phyloP scores from a whole-genome alignment of 2,329 filamentous ascomycete species.

The Hirsutella thompsonii region DNA sequence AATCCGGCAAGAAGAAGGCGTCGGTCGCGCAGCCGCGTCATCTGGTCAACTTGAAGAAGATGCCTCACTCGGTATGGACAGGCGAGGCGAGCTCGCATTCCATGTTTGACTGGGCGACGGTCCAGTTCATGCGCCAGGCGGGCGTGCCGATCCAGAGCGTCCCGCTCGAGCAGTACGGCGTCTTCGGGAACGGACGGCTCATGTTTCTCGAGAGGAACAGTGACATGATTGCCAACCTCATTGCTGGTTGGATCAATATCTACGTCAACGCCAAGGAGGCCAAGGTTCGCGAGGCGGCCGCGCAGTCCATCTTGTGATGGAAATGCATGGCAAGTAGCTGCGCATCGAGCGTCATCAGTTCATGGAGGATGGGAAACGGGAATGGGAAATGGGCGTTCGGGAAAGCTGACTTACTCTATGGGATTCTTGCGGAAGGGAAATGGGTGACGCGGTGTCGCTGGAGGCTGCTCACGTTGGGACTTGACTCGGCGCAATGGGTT shows the following conservation, averaged over 20 bases:
- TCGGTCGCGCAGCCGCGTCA: slow-evolving; percentile 13
- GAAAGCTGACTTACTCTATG: too few relatives aligned
- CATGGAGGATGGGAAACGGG: too few relatives aligned
- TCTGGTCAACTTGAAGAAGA: slow-evolving; percentile 31
- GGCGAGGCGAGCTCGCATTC: slow-evolving; percentile 40
- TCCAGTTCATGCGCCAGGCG: slow-evolving; percentile 37
- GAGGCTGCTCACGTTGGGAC: too few relatives aligned
- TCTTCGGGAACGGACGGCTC: slow-evolving; percentile 43
- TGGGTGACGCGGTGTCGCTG: too few relatives aligned
- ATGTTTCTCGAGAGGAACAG: slow-evolving; percentile 42
- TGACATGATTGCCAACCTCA: slow-evolving; percentile 22
- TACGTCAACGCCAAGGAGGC: too few relatives aligned
- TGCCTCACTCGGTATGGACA: slow-evolving; percentile 37
- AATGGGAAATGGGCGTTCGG: too few relatives aligned
- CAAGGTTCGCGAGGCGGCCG: too few relatives aligned
- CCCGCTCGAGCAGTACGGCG: slow-evolving; percentile 26
- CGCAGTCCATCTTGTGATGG: too few relatives aligned
- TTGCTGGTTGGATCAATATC: slow-evolving; percentile 22
- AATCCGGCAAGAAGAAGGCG: background rate
- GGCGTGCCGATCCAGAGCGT: slow-evolving; percentile 31
- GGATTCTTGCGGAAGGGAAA: too few relatives aligned
- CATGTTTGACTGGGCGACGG: slow-evolving; percentile 41
- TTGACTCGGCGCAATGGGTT: too few relatives aligned
- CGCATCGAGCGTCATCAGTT: too few relatives aligned
- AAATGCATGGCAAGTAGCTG: too few relatives aligned